phyloP scores from a whole-genome alignment of 352 stramenopile genomes.

The Pythium phragmiticola region DNA sequence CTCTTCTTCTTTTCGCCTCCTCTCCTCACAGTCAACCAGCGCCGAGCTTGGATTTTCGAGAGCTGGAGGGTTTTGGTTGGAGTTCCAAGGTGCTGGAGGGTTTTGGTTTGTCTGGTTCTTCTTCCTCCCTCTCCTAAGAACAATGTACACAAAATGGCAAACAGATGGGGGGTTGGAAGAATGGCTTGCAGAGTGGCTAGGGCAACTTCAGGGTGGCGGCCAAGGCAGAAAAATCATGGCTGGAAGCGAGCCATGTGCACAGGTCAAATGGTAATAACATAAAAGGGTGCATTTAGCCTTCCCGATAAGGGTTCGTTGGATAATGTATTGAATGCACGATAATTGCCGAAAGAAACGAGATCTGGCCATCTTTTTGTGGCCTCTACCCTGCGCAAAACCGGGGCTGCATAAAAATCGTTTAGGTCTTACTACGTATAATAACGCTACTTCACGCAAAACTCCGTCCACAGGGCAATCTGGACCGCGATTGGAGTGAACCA shows the following conservation, averaged over 20 bases:
- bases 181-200: conserved; percentile 7
- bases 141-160: conserved; percentile 2
- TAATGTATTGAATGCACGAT: neutral
- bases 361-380: conserved; percentile 1
- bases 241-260: conserved; percentile 9
- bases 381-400: conserved; percentile 11
- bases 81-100: neutral
- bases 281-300: neutral
- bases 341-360: conserved; percentile 1
- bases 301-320: neutral
- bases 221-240: conserved; percentile 11
- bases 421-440: neutral
- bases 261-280: neutral
- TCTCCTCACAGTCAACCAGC: conserved; percentile 18
- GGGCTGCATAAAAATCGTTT: conserved; percentile 4
- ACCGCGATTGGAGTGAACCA: conserved; percentile 10
- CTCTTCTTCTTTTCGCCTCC: conserved; percentile 4
- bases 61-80: neutral
- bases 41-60: conserved; percentile 11
- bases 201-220: conserved; percentile 14
- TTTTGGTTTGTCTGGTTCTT: conserved; percentile 26
- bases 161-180: conserved; percentile 17
- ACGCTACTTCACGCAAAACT: conserved; percentile 13
- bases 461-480: conserved; percentile 8
- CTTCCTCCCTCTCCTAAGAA: conserved; percentile 19